Base-by-base conservation (phyloP, 768 basidiomycete genomes). In the Suillus plorans region DNA sequence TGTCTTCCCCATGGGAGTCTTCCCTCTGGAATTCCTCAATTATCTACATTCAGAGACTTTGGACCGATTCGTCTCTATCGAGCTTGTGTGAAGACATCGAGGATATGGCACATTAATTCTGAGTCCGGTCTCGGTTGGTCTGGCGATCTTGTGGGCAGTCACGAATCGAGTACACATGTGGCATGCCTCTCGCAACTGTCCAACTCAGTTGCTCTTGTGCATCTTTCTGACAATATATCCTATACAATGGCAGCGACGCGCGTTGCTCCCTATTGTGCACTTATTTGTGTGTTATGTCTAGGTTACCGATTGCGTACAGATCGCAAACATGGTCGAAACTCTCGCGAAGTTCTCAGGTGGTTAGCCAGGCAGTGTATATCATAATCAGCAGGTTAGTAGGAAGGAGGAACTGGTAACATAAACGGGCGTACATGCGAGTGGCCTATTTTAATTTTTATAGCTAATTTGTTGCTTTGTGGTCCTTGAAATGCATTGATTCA, bases 371-470 rank as follows among this genome's bases (percentile, higher is more conserved):
- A 31, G 9, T 5, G 9, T 4, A 9, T 31, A 18, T 31, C 18
- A 9, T n/a, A n/a, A n/a, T 28, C 25, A 28, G 16, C 25, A 28
- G 50, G 50, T 14, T 16, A 28, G 25, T 28, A 8, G 49, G 14
- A 25, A 4, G 25, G 25, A 16, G 0, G 79, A 79, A n/a, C 78
- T 64, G 7, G 78, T 80, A 14, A 50, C 3, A 58, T 10, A 39
- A 28, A 45, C 20, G 39, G n/a, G 28, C 25, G 56, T 34, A 18
- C 28, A 53, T n/a, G 39, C 28, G 56, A 22, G 52, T 20, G 2
- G 9, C 28, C 5, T 16, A 31, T 20, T 53, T 7, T 7, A 6
- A 31, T 7, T 31, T 28, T 53, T 31, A 31, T 5, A 31, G 18
- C 9, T 31, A 31, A 31, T 31, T 31, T 53, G 28, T 53, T 10